Evolutionary conservation across 805 yeast species (phyloP).

Genomic region (Teunomyces tritomae): DNA sequence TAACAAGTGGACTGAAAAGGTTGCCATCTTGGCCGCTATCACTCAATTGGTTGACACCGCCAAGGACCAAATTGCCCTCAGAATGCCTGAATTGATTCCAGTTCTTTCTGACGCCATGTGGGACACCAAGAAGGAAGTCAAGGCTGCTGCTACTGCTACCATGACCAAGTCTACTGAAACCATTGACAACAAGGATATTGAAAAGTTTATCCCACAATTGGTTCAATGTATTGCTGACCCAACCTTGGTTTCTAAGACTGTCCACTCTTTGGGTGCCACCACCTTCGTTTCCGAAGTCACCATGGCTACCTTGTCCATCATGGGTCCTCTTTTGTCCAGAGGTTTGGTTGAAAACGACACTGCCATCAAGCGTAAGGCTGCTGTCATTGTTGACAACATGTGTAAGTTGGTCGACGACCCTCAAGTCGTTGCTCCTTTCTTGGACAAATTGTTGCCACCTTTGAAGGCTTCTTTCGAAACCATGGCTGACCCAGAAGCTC

Average conservation of each 20-base stretch:
- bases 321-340: slow-evolving; percentile 98
- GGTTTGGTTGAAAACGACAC: slow-evolving; percentile 99
- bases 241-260: slow-evolving; percentile 97
- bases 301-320: slow-evolving; percentile 97
- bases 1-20: slow-evolving; percentile 98
- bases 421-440: slow-evolving; percentile 99
- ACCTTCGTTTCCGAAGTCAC: slow-evolving; percentile 99
- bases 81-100: slow-evolving; percentile 99
- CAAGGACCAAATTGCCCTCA: slow-evolving; percentile 91
- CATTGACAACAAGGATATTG: slow-evolving; percentile 99
- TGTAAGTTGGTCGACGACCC: slow-evolving; percentile 99
- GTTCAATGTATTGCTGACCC: slow-evolving; percentile 97
- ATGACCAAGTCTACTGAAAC: slow-evolving; percentile 96
- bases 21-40: slow-evolving; percentile 81
- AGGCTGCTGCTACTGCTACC: slow-evolving; percentile 93
- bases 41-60: slow-evolving; percentile 90
- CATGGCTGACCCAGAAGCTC: slow-evolving; percentile 99
- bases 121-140: slow-evolving; percentile 99
- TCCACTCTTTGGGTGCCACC: slow-evolving; percentile 98
- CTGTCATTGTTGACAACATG: slow-evolving; percentile 99
- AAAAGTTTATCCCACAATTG: slow-evolving; percentile 97
- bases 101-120: slow-evolving; percentile 99
- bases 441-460: slow-evolving; percentile 93
- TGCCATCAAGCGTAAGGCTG: slow-evolving; percentile 98
- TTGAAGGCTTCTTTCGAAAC: slow-evolving; percentile 89